Evolutionary conservation across 768 basidiomycete genomes (phyloP), one percentile per base, ranked within the genome.

Genomic region (Lactarius psammicola): DNA sequence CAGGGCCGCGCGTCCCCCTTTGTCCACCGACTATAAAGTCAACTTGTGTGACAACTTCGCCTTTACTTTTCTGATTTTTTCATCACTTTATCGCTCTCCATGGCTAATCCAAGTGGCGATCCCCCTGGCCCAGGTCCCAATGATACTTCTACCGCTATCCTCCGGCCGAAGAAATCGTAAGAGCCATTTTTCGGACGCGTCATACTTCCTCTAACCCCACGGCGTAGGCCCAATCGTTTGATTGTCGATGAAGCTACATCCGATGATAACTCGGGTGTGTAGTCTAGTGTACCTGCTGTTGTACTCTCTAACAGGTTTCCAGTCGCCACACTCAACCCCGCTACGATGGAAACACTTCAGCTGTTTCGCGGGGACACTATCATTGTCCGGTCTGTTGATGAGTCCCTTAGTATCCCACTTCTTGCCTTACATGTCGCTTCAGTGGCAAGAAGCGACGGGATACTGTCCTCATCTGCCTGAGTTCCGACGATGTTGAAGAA

Each of bases 371-470:
- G 97, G 23, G 97, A 99, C 76, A 98, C 96, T 18, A 89, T 97
- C 76, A 95, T 96, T 70, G 85, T 95, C 69, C 84, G 92, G 94
- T 95, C 73, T 65, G 81, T 74, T n/a, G 57, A 53, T 38, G 28
- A 36, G 5, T 15, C 0, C 62, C 20, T 60, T 44, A 56, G 18
- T 34, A 1, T 34, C 46, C 38, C 8, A 13, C 44, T 5, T 38
- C 44, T 23, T 38, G 28, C n/a, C 56, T 40, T 5, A 60, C 11
- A 4, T 26, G 9, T 63, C 34, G 42, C 66, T 53, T 20, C 59
- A 95, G 95, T 67, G 96, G 97, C 56, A 98, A 98, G 85, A 95
- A 97, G 82, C 88, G 97, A 74, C 88, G 90, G 72, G 95, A 98
- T 72, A 98, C 96, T 9, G 97, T 99, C 51, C 88, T 99, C 68